Percentiles rank a stretch among this genome's conserved stretches.
phyloP scores from a whole-genome alignment of 1,284 basidiomycete species.

The Bjerkandera adusta region DNA sequence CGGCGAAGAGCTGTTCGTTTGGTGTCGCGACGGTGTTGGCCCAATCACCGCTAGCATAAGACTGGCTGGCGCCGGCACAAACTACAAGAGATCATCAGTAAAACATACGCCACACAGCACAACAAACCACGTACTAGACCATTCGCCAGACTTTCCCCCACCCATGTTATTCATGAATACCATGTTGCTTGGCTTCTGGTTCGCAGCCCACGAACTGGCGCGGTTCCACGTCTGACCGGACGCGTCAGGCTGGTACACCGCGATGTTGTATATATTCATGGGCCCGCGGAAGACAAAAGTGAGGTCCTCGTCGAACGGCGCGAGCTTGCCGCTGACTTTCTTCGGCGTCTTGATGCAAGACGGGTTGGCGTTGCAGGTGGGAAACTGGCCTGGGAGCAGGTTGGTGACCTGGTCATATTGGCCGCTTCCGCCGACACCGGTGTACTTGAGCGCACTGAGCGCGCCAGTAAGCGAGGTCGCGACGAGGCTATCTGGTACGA shows the following conservation, averaged over 20 bases:
- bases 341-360: conserved; percentile 25
- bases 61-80: conserved; percentile 20
- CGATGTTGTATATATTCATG: conserved; percentile 29
- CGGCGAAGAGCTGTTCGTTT: conserved; percentile 15
- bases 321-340: conserved; percentile 27
- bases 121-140: conserved; percentile 22
- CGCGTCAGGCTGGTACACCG: conserved; percentile 29
- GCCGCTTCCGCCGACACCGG: conserved; percentile 28
- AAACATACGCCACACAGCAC: background rate
- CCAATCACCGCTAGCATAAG: conserved; percentile 19
- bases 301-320: conserved; percentile 32
- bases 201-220: conserved; percentile 24
- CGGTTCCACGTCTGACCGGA: conserved; percentile 23
- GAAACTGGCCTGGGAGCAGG: conserved; percentile 27
- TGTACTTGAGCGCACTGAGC: conserved; percentile 30
- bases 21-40: conserved; percentile 17
- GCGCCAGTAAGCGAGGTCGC: conserved; percentile 23
- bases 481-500: conserved; percentile 18
- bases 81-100: conserved; percentile 17
- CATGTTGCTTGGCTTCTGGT: conserved; percentile 23
- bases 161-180: conserved; percentile 34
- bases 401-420: conserved; percentile 29
- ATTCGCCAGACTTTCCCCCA: conserved; percentile 26
- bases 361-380: conserved; percentile 25
- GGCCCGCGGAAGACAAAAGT: conserved; percentile 31